These are phyloP conservation scores for Tolypocladium sp. DNA, from an alignment of 2,329 filamentous ascomycete species.

Conservation along the genomic window DNA sequence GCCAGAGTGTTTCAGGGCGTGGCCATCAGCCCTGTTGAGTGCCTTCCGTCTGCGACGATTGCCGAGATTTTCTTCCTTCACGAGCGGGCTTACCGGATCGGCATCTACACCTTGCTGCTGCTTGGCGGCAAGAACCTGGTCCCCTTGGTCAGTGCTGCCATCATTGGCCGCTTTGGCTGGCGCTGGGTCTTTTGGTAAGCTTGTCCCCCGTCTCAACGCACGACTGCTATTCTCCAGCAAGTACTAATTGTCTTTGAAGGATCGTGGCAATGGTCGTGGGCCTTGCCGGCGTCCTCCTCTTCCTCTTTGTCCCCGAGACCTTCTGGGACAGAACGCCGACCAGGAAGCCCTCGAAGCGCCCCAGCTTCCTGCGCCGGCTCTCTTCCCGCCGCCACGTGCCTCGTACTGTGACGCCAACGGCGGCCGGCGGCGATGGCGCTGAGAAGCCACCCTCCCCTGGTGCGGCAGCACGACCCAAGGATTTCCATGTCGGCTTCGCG, in stretches of 20 bases:
- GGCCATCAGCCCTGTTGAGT: slow-evolving; percentile 83
- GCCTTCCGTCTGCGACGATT: slow-evolving; percentile 85
- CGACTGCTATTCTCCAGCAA: not conserved
- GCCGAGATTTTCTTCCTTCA: slow-evolving; percentile 96
- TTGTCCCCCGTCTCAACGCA: slow-evolving; percentile 1
- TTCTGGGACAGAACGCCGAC: slow-evolving; percentile 84
- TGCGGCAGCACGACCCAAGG: slow-evolving; percentile 12
- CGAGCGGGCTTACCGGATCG: slow-evolving; percentile 84
- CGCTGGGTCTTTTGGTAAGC: slow-evolving; percentile 80
- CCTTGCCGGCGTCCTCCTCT: slow-evolving; percentile 61
- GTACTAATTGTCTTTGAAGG: slow-evolving; percentile 33
- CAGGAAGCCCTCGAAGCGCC: slow-evolving; percentile 27
- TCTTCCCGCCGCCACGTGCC: slow-evolving; percentile 30
- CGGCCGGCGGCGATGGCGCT: slow-evolving; percentile 1
- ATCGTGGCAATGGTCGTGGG: slow-evolving; percentile 74
- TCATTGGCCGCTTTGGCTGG: slow-evolving; percentile 74
- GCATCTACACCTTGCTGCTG: slow-evolving; percentile 83
- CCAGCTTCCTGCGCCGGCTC: slow-evolving; percentile 36
- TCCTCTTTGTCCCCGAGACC: slow-evolving; percentile 88
- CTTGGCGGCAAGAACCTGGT: slow-evolving; percentile 88
- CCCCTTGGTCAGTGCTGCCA: slow-evolving; percentile 74
- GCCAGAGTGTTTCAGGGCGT: slow-evolving; percentile 83
- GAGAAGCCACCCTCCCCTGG: slow-evolving; percentile 8
- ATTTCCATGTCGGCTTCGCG: slow-evolving; percentile 23
- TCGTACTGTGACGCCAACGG: not conserved